phyloP scores from a whole-genome alignment of 1,284 basidiomycete genomes.

The Volvariella volvacea region DNA sequence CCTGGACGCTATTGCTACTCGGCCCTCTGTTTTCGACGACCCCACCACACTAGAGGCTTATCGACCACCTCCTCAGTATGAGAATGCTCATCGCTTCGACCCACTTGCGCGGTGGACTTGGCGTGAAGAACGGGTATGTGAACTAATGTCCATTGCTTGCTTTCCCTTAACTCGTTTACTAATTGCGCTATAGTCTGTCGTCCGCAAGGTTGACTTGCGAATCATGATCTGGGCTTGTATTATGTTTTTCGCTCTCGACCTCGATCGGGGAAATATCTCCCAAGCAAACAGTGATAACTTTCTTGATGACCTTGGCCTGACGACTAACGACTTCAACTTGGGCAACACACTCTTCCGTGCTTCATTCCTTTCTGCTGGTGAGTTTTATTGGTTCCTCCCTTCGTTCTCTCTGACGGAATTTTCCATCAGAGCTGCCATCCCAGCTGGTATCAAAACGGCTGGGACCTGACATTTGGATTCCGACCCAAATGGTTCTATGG shows the following conservation, averaged over 20 bases:
- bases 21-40: conserved; percentile 56
- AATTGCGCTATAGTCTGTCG: conserved; percentile 19
- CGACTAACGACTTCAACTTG: conserved; percentile 58
- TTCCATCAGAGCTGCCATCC: conserved; percentile 47
- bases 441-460: conserved; percentile 66
- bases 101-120: conserved; percentile 65
- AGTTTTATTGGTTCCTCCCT: conserved; percentile 2
- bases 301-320: conserved; percentile 42
- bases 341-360: conserved; percentile 53
- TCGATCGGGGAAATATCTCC: conserved; percentile 52
- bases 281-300: conserved; percentile 57
- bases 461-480: conserved; percentile 68
- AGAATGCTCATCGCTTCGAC: conserved; percentile 62
- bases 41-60: conserved; percentile 44
- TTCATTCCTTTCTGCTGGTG: conserved; percentile 51
- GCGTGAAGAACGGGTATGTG: conserved; percentile 52
- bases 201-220: conserved; percentile 55
- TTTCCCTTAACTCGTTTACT: not conserved
- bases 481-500: conserved; percentile 55
- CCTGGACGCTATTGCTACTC: conserved; percentile 47
- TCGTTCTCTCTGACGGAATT: not conserved
- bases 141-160: not conserved
- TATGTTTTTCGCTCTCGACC: conserved; percentile 58
- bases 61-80: conserved; percentile 48
- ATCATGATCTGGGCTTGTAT: conserved; percentile 61